Conservation (phyloP, 2,329 filamentous ascomycete species). For the Penicillium sp. region DNA sequence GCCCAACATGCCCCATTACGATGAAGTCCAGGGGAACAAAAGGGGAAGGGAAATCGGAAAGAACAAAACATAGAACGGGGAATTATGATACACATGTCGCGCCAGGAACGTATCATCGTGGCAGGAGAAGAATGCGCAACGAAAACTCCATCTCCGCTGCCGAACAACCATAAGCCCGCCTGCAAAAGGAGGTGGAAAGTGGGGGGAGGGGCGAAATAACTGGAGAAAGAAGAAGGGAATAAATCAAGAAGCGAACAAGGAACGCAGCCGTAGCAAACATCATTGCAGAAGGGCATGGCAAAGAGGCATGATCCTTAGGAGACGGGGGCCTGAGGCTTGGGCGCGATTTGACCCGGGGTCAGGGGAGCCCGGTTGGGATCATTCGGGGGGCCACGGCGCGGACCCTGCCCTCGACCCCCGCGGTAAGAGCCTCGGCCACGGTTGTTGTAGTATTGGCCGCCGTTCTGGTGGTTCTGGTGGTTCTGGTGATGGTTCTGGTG, state of each 20-base stretch:
- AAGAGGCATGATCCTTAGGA: conserved; percentile 21
- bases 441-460: conserved; percentile 37
- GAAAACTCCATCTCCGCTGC: conserved; percentile 1
- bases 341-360: conserved; percentile 26
- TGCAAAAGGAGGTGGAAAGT: neutral
- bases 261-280: neutral
- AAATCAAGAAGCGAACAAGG: neutral
- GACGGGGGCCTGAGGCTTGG: conserved; percentile 30
- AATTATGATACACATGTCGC: conserved; percentile 30
- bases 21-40: neutral
- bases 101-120: conserved; percentile 20
- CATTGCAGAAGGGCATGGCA: neutral
- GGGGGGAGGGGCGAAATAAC: neutral
- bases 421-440: conserved; percentile 42
- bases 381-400: conserved; percentile 36
- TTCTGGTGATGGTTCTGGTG: conserved; percentile 33
- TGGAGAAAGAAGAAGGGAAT: neutral
- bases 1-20: neutral
- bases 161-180: neutral
- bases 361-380: conserved; percentile 29
- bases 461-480: conserved; percentile 28
- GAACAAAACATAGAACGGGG: conserved; percentile 10
- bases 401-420: conserved; percentile 43
- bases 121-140: conserved; percentile 10
- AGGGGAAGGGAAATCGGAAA: neutral